Percentiles rank a stretch among this genome's conserved stretches.
Evolutionary conservation across 1,139 yeast genomes (phyloP).

Genomic region (Kluyveromyces sp.): DNA sequence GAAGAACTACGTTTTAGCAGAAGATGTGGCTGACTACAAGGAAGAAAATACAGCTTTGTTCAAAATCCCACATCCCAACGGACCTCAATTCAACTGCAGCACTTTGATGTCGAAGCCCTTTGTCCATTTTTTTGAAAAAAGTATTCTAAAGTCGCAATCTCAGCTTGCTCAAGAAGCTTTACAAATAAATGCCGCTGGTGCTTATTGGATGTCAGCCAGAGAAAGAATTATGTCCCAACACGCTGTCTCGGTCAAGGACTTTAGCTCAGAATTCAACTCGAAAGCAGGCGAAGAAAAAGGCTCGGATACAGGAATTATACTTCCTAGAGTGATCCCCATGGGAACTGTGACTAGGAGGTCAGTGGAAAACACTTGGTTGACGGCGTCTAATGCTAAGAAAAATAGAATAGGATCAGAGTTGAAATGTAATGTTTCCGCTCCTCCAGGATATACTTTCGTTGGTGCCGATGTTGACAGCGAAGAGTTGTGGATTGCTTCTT

Average conservation of each 20-base stretch:
- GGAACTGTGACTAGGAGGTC: constrained; percentile 96
- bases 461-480: constrained; percentile 99
- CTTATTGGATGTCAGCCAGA: constrained; percentile 92
- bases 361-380: constrained; percentile 95
- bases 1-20: constrained; percentile 47
- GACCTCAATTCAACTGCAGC: constrained; percentile 67
- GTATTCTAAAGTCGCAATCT: constrained; percentile 62
- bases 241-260: constrained; percentile 51
- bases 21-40: constrained; percentile 33
- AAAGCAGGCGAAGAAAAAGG: constrained; percentile 19
- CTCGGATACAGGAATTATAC: constrained; percentile 56
- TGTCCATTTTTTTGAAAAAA: constrained; percentile 64
- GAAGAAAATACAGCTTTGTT: constrained; percentile 35
- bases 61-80: constrained; percentile 89
- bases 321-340: constrained; percentile 84
- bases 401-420: constrained; percentile 88
- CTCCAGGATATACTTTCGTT: constrained; percentile 82
- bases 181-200: constrained; percentile 65
- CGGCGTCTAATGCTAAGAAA: constrained; percentile 89
- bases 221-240: constrained; percentile 79
- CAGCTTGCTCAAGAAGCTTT: constrained; percentile 73
- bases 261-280: constrained; percentile 21
- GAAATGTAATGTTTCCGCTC: constrained; percentile 81
- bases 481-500: constrained; percentile 95
- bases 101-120: constrained; percentile 76